A percentile compares a stretch with the other conserved stretches of the same genome.
Conservation (phyloP, 371 early-diverging fungal genomes). For the Rhizopus sp. region DNA sequence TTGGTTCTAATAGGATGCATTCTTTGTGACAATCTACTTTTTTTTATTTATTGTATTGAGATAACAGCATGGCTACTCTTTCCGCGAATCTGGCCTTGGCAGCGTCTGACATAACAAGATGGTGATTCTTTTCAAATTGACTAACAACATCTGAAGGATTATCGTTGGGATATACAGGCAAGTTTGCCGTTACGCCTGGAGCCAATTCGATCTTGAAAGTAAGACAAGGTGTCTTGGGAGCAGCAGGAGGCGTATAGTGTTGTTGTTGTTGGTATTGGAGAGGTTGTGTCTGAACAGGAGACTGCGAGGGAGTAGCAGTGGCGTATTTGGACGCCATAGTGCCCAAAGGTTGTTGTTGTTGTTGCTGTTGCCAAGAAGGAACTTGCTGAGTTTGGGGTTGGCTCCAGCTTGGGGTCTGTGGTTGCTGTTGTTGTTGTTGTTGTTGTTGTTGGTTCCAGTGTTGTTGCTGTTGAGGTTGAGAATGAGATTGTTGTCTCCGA, state of each 20-base stretch:
- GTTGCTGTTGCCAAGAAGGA: too few relatives aligned
- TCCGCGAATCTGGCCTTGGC: conserved; percentile 30
- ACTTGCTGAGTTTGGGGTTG: not conserved
- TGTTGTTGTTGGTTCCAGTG: too few relatives aligned
- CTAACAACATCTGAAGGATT: conserved; percentile 27
- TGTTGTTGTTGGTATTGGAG: conserved; percentile 8
- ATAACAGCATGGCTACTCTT: conserved; percentile 16
- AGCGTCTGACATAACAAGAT: conserved; percentile 19
- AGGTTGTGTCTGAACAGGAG: not conserved
- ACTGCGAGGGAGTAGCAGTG: not conserved
- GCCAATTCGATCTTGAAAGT: conserved; percentile 39
- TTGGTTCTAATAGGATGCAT: too few relatives aligned
- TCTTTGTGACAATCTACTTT: too few relatives aligned
- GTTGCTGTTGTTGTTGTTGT: not conserved
- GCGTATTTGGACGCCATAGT: too few relatives aligned
- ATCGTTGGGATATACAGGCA: conserved; percentile 31
- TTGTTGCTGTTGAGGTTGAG: too few relatives aligned
- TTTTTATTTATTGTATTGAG: too few relatives aligned
- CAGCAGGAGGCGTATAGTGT: not conserved
- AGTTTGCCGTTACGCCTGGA: conserved; percentile 30
- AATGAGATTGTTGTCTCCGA: too few relatives aligned
- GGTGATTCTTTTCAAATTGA: conserved; percentile 29
- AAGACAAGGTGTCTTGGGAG: conserved; percentile 12
- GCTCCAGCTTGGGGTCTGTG: not conserved
- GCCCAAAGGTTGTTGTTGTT: too few relatives aligned